Evolutionary conservation across 2,329 filamentous ascomycete species (phyloP).

Genomic region (Aspergillus sp.): DNA sequence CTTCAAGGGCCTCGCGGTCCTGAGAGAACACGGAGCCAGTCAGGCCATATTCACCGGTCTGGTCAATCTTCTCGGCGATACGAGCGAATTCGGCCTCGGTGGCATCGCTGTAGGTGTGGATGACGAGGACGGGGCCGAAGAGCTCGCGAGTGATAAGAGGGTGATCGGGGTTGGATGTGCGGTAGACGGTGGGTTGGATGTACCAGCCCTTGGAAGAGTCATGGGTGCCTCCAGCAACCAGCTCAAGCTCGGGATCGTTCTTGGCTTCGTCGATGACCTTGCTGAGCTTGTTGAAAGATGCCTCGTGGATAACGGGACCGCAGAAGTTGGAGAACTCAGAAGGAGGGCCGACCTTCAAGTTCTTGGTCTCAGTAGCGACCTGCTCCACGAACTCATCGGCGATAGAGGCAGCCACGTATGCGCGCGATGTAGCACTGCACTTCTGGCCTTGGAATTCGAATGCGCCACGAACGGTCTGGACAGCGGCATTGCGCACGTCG

Average conservation of each 20-base stretch:
- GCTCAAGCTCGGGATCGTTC: constrained; percentile 68
- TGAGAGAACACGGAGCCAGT: constrained; percentile 45
- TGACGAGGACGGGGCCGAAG: constrained; percentile 74
- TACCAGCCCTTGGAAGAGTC: constrained; percentile 78
- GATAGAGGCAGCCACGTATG: constrained; percentile 73
- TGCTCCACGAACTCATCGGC: constrained; percentile 70
- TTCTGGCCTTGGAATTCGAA: constrained; percentile 94
- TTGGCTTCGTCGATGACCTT: constrained; percentile 78
- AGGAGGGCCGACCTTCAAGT: constrained; percentile 70
- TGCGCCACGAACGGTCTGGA: constrained; percentile 80
- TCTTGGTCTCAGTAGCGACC: constrained; percentile 66
- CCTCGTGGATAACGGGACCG: constrained; percentile 81
- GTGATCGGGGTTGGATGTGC: constrained; percentile 71
- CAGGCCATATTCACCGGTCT: constrained; percentile 42
- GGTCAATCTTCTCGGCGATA: constrained; percentile 54
- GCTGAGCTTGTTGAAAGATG: constrained; percentile 76
- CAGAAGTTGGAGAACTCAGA: constrained; percentile 75
- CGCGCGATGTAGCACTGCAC: constrained; percentile 79
- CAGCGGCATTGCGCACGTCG: constrained; percentile 73
- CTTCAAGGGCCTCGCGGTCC: constrained; percentile 35
- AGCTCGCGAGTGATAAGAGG: constrained; percentile 74
- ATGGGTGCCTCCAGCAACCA: constrained; percentile 74
- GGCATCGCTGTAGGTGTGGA: constrained; percentile 76
- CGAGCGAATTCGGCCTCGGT: constrained; percentile 57
- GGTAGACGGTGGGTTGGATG: constrained; percentile 80